These are phyloP conservation scores for Corymbia calophylla DNA, from an alignment of 441 rosid species.

Conservation along the genomic window DNA sequence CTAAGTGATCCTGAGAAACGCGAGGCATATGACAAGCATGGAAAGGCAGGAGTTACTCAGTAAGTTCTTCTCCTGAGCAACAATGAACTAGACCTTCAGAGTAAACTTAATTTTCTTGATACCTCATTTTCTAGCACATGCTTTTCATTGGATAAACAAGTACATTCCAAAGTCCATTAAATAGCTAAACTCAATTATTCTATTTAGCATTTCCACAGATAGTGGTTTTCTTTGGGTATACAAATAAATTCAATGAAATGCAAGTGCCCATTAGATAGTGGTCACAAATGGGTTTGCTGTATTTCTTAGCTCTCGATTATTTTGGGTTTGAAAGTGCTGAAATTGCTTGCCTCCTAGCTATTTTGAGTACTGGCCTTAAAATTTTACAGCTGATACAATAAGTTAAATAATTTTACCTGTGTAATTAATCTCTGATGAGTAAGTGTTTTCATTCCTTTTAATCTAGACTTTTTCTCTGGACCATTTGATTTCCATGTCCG, in stretches of 20 bases:
- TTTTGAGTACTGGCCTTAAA: background rate
- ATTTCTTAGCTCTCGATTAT: background rate
- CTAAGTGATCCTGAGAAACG: constrained; percentile 91
- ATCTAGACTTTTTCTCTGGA: background rate
- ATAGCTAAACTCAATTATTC: background rate
- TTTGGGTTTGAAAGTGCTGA: background rate
- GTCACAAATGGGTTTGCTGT: background rate
- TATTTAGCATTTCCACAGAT: background rate
- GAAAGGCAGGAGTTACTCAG: constrained; percentile 75
- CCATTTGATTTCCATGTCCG: background rate
- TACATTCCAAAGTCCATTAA: background rate
- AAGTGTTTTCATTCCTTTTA: background rate
- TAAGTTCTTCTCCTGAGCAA: constrained; percentile 28
- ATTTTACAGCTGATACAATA: background rate
- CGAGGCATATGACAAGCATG: constrained; percentile 73
- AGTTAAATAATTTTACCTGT: background rate
- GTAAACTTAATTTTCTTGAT: background rate
- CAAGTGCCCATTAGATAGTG: background rate
- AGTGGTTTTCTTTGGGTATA: background rate
- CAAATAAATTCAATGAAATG: background rate
- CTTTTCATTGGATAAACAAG: background rate
- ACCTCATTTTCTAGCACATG: background rate
- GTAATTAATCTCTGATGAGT: background rate
- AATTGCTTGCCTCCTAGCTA: background rate
- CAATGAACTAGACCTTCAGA: background rate